Conservation (phyloP, 768 basidiomycete species). For the Pilatotrama ljubarskyi region DNA sequence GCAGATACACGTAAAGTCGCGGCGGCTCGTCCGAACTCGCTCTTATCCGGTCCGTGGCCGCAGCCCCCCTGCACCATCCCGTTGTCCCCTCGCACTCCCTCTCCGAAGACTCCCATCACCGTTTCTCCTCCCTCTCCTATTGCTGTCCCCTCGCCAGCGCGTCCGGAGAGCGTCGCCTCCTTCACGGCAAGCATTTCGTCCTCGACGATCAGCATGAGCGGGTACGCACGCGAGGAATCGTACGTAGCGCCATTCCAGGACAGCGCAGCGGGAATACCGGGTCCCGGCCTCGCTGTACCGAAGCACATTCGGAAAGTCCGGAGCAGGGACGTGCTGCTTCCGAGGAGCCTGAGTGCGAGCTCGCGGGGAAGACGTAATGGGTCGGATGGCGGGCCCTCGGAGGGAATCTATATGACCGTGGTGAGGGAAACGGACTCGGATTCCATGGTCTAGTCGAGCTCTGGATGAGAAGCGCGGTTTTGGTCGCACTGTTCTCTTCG, state of each 20-base stretch:
- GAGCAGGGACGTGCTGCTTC: slow-evolving; percentile 24
- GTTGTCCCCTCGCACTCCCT: slow-evolving; percentile 20
- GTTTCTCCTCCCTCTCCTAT: slow-evolving; percentile 17
- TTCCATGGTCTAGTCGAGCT: background rate
- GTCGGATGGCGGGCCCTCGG: slow-evolving; percentile 16
- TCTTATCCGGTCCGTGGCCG: slow-evolving; percentile 30
- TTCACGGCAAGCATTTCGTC: slow-evolving; percentile 23
- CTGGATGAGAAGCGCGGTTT: background rate
- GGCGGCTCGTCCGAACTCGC: slow-evolving; percentile 18
- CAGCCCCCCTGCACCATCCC: slow-evolving; percentile 29
- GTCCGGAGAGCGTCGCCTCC: slow-evolving; percentile 22
- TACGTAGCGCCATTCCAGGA: slow-evolving; percentile 27
- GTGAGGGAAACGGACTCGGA: slow-evolving; percentile 29
- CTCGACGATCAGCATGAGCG: slow-evolving; percentile 25
- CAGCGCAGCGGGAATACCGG: slow-evolving; percentile 14
- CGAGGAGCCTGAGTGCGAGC: slow-evolving; percentile 15
- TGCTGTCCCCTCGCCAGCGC: background rate
- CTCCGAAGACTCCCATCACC: slow-evolving; percentile 17
- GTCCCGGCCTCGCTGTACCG: slow-evolving; percentile 15
- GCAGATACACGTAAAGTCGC: background rate
- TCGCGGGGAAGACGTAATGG: slow-evolving; percentile 15
- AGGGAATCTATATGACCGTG: slow-evolving; percentile 32
- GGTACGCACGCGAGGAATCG: slow-evolving; percentile 22
- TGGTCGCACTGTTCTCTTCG: background rate
- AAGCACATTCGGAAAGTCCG: slow-evolving; percentile 20